Percentiles rank a stretch among this genome's conserved stretches.
Conservation (phyloP, 2,329 filamentous ascomycete species). For the Ascosphaera pollenicola region DNA sequence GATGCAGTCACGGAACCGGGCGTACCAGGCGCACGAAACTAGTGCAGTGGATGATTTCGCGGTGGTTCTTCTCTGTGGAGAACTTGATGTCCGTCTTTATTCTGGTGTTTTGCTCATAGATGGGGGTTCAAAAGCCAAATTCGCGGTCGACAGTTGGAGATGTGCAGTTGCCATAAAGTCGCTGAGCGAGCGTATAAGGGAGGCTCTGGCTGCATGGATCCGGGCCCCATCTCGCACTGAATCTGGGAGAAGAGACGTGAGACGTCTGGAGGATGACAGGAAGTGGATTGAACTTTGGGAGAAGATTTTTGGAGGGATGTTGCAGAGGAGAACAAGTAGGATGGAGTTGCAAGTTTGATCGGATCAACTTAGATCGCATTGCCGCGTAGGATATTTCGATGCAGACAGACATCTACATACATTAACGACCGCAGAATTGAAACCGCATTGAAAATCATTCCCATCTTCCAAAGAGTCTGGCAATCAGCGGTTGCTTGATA, state of each 20-base stretch:
- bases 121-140: conserved; percentile 55
- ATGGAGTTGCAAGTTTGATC: background rate
- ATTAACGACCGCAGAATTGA: too few species aligned
- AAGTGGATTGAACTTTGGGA: conserved; percentile 59
- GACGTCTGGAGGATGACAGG: conserved; percentile 36
- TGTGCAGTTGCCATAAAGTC: conserved; percentile 74
- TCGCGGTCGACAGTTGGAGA: conserved; percentile 74
- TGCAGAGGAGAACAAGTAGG: background rate
- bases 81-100: conserved; percentile 58
- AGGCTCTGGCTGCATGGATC: conserved; percentile 52
- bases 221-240: conserved; percentile 11
- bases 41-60: conserved; percentile 62
- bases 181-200: conserved; percentile 48
- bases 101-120: conserved; percentile 73
- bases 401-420: too few species aligned
- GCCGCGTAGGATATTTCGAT: too few species aligned
- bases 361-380: too few species aligned
- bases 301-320: conserved; percentile 29
- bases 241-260: conserved; percentile 11
- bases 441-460: too few species aligned
- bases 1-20: conserved; percentile 67
- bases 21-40: conserved; percentile 76
- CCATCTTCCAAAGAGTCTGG: too few species aligned
- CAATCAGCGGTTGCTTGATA: too few species aligned
- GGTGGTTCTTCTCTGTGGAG: conserved; percentile 65